Evolutionary conservation across 495 filamentous ascomycete genomes (phyloP).

Genomic region (Astrocystis sublimbata): DNA sequence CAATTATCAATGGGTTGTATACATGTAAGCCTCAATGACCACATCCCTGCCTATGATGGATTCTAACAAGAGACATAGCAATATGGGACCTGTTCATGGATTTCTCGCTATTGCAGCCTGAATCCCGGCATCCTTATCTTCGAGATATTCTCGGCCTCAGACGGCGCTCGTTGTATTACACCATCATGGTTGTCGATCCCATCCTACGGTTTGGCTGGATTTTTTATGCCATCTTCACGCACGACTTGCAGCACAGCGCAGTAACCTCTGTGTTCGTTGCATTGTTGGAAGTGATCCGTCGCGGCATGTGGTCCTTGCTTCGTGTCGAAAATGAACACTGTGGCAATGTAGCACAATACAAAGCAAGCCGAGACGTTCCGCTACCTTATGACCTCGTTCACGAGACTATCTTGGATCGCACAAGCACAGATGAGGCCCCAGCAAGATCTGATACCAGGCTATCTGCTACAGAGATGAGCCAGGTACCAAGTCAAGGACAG

Average conservation of each 20-base stretch:
- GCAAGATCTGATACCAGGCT: not conserved
- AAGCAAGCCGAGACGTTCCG: constrained; percentile 76
- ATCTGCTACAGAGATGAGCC: constrained; percentile 13
- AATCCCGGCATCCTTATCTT: constrained; percentile 67
- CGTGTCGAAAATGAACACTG: constrained; percentile 98
- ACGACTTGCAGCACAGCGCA: constrained; percentile 77
- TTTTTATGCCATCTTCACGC: constrained; percentile 81
- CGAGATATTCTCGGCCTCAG: constrained; percentile 81
- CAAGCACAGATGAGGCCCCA: constrained; percentile 26
- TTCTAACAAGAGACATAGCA: constrained; percentile 38
- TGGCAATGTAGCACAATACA: constrained; percentile 80
- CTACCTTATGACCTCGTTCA: constrained; percentile 68
- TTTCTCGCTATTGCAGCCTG: constrained; percentile 80
- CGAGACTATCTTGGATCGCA: constrained; percentile 36
- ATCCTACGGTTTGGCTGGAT: constrained; percentile 96
- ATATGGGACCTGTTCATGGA: constrained; percentile 99
- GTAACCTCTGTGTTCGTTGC: constrained; percentile 73
- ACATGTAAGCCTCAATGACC: constrained; percentile 55
- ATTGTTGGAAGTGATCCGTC: constrained; percentile 73
- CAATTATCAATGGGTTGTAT: constrained; percentile 78
- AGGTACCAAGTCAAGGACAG: constrained; percentile 20
- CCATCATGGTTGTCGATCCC: constrained; percentile 78
- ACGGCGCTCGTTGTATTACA: constrained; percentile 76
- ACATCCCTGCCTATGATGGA: not conserved
- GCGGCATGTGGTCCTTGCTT: constrained; percentile 88